Evolutionary conservation across 495 filamentous ascomycete species (phyloP).

Genomic region (Penicillium ochrochloron): DNA sequence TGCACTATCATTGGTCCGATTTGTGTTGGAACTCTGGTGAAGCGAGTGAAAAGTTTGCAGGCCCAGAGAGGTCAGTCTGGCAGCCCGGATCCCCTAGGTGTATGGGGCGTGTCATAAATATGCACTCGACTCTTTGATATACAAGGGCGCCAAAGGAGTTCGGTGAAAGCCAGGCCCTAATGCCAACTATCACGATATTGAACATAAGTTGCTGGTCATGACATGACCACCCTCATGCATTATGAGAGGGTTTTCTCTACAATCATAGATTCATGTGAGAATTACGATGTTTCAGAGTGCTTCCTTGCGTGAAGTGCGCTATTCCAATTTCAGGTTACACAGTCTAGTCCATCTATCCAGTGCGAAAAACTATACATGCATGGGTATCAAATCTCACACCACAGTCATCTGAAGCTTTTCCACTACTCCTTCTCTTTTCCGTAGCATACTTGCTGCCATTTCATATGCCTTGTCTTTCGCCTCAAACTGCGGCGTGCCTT

Average conservation of each 20-base stretch:
- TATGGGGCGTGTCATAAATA: constrained; percentile 39
- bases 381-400: constrained; percentile 23
- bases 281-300: no score
- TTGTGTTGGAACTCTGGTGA: constrained; percentile 65
- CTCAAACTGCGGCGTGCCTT: constrained; percentile 31
- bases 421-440: neutral
- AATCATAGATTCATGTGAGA: no score
- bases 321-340: no score
- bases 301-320: no score
- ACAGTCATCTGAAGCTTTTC: neutral
- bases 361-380: neutral
- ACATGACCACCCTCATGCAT: no score
- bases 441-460: constrained; percentile 35
- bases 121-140: neutral
- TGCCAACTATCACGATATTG: no score
- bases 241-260: no score
- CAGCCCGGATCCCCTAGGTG: constrained; percentile 37
- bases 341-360: no score
- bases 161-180: no score
- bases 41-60: constrained; percentile 48
- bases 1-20: constrained; percentile 78
- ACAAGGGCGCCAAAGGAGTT: no score
- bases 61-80: constrained; percentile 25
- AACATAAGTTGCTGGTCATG: no score
- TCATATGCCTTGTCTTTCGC: constrained; percentile 44